Percentiles rank a stretch among this genome's conserved stretches.
Conservation (phyloP, 768 basidiomycete genomes). For the Russula vinacea region DNA sequence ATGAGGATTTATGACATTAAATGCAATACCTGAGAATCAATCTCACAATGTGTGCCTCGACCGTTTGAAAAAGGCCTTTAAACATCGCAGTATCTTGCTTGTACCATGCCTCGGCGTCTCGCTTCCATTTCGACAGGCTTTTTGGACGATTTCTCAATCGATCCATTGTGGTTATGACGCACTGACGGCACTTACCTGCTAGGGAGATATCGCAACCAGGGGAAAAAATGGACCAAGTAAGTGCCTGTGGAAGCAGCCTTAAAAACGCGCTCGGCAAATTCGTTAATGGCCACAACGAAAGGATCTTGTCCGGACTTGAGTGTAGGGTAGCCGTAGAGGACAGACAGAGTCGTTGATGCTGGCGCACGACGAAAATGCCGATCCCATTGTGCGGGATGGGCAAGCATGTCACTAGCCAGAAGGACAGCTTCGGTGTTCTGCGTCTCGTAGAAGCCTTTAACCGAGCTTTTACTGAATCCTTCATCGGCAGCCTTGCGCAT, state of each 20-base stretch:
- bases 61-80: neutral
- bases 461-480: neutral
- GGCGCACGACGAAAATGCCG: neutral
- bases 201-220: neutral
- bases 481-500: neutral
- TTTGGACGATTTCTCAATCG: neutral
- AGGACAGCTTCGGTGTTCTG: neutral
- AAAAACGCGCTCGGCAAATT: neutral
- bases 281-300: neutral
- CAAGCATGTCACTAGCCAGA: neutral
- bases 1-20: neutral
- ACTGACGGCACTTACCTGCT: neutral
- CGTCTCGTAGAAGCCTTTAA: neutral
- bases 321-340: neutral
- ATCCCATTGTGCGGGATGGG: neutral
- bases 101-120: neutral
- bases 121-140: conserved; percentile 11
- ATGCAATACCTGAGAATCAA: neutral
- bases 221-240: neutral
- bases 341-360: neutral
- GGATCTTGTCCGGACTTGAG: neutral
- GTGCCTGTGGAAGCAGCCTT: neutral
- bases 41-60: neutral
- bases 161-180: neutral
- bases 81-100: conserved; percentile 8